Percentiles rank a stretch among this genome's conserved stretches.
Evolutionary conservation across 306 rosid genomes (phyloP).

Genomic region (Glycine latifolia): DNA sequence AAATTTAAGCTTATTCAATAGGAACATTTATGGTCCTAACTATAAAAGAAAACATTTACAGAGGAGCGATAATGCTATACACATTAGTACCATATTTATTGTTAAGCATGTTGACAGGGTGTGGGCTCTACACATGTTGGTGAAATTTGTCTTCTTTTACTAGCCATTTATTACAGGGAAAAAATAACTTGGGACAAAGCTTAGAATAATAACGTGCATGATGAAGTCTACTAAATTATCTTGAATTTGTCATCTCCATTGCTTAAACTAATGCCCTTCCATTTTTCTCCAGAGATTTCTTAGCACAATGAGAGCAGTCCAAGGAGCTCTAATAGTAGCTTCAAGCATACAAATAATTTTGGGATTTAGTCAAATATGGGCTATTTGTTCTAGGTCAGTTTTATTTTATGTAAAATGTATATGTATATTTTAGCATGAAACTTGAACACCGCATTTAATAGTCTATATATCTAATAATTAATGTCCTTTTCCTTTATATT

Average conservation of each 20-base stretch:
- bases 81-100: background rate
- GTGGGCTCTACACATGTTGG: background rate
- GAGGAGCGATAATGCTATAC: no score
- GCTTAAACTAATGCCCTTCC: slow-evolving; percentile 33
- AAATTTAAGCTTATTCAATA: background rate
- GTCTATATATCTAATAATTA: slow-evolving; percentile 6
- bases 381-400: slow-evolving; percentile 85
- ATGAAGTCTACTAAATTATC: background rate
- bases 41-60: background rate
- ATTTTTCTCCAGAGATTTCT: slow-evolving; percentile 71
- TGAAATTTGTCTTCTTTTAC: slow-evolving; percentile 15
- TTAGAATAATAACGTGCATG: background rate
- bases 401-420: slow-evolving; percentile 2
- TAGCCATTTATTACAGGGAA: background rate
- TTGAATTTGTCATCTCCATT: slow-evolving; percentile 16
- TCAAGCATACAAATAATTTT: slow-evolving; percentile 89
- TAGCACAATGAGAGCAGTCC: slow-evolving; percentile 88
- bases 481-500: slow-evolving; percentile 30
- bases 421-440: background rate
- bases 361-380: slow-evolving; percentile 94
- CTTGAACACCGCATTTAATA: background rate
- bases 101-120: background rate
- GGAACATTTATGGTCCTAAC: background rate
- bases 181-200: background rate
- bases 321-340: slow-evolving; percentile 89